phyloP scores from a whole-genome alignment of 1,284 basidiomycete genomes.

The Amylostereum chailletii region DNA sequence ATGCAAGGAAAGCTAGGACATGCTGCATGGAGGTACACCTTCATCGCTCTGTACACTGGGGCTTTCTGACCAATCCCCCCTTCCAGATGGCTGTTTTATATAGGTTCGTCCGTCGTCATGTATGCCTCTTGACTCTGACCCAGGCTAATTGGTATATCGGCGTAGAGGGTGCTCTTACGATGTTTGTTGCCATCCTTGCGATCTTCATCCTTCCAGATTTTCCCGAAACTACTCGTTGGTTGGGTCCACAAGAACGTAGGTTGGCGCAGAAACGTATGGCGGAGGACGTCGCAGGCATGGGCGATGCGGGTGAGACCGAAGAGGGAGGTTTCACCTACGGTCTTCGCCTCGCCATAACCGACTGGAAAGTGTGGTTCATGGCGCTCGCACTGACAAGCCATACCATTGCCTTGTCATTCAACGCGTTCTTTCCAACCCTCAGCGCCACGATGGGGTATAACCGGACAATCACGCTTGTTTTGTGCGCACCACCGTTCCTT shows the following conservation, averaged over 20 bases:
- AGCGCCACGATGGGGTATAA: conserved; percentile 60
- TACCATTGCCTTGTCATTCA: conserved; percentile 62
- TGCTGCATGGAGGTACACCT: conserved; percentile 58
- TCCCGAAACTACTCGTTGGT: conserved; percentile 46
- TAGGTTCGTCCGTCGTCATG: conserved; percentile 16
- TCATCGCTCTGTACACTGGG: neutral
- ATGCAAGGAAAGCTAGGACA: conserved; percentile 67
- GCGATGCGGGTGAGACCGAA: conserved; percentile 31
- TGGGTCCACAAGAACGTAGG: conserved; percentile 50
- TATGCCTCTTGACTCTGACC: neutral
- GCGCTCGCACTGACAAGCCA: conserved; percentile 42
- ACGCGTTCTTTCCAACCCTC: conserved; percentile 63
- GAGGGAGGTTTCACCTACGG: conserved; percentile 32
- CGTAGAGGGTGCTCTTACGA: conserved; percentile 34
- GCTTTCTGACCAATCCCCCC: neutral
- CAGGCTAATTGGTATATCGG: neutral
- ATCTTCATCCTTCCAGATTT: conserved; percentile 75
- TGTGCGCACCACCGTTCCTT: conserved; percentile 72
- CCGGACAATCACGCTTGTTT: conserved; percentile 51
- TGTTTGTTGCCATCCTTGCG: conserved; percentile 49
- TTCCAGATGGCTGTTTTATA: conserved; percentile 64
- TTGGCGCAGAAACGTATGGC: conserved; percentile 64
- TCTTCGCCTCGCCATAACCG: conserved; percentile 48
- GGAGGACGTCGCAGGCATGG: conserved; percentile 51
- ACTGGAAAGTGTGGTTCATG: conserved; percentile 71